These are phyloP conservation scores for Tulasnella sp. DNA, from an alignment of 768 basidiomycete genomes.

Conservation along the genomic window DNA sequence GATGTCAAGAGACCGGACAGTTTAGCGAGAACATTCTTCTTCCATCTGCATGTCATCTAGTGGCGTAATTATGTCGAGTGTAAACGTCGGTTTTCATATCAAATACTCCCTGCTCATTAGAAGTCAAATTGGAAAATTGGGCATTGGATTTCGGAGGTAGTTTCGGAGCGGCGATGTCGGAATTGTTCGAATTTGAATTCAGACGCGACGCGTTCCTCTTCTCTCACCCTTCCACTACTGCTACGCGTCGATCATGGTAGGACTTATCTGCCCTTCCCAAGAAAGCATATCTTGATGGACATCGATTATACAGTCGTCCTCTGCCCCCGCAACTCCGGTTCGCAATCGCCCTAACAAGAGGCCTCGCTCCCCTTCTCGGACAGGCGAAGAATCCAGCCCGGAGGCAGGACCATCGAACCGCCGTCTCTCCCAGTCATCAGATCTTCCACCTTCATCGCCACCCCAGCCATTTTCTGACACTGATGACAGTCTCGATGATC, in stretches of 20 bases:
- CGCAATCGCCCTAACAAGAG: constrained; percentile 9
- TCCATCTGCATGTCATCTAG: background rate
- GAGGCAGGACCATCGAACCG: constrained; percentile 9
- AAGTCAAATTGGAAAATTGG: background rate
- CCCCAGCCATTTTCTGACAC: constrained; percentile 77
- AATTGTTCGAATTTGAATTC: background rate
- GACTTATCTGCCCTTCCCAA: background rate
- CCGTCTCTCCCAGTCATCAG: constrained; percentile 43
- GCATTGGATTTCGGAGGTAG: background rate
- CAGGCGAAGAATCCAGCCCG: no score
- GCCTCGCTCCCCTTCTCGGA: constrained; percentile 4
- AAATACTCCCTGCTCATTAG: background rate
- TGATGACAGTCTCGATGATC: constrained; percentile 53
- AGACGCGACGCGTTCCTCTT: constrained; percentile 8
- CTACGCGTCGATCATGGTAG: constrained; percentile 12
- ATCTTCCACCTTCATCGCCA: constrained; percentile 77
- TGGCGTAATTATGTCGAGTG: background rate
- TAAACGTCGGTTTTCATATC: background rate
- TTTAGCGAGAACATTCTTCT: background rate
- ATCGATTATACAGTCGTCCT: background rate
- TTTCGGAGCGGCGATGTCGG: background rate
- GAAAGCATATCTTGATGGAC: background rate
- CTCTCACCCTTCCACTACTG: background rate
- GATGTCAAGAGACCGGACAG: background rate
- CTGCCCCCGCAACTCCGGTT: constrained; percentile 2